A percentile compares a stretch with the other conserved stretches of the same genome.
Evolutionary conservation across 805 yeast genomes (phyloP).

Genomic region (Metschnikowia hibisci): DNA sequence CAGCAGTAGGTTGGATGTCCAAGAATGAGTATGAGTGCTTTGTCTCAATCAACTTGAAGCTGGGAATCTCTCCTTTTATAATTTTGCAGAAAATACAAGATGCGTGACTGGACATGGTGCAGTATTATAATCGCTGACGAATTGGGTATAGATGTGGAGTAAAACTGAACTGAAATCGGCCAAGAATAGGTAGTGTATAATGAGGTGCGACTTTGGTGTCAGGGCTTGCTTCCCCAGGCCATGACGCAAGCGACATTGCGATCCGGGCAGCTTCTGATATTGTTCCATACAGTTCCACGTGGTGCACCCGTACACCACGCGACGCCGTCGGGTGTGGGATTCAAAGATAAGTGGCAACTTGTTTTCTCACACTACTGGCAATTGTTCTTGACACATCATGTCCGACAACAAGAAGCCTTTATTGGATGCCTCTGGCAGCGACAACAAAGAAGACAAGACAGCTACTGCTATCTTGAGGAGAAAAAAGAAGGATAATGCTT

Average conservation of each 20-base stretch:
- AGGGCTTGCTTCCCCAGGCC: not conserved
- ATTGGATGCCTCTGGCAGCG: conserved; percentile 62
- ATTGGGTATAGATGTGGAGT: not conserved
- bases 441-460: conserved; percentile 58
- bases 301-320: conserved; percentile 10
- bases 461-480: conserved; percentile 97
- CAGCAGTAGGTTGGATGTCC: conserved; percentile 89
- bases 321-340: not conserved
- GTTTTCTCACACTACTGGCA: conserved; percentile 4
- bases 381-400: conserved; percentile 7
- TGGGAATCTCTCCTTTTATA: conserved; percentile 93
- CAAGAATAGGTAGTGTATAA: not conserved
- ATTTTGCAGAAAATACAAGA: conserved; percentile 91
- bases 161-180: not conserved
- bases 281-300: conserved; percentile 9
- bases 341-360: conserved; percentile 5
- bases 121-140: not conserved
- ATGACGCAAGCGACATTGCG: conserved; percentile 6
- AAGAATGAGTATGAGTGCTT: conserved; percentile 74
- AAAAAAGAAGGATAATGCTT: conserved; percentile 95
- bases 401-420: conserved; percentile 35
- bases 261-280: conserved; percentile 2
- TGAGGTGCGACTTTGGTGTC: not conserved
- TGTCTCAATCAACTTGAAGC: conserved; percentile 87
- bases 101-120: conserved; percentile 40